Evolutionary conservation across 345 rosid genomes (phyloP).

Genomic region (Abelmoschus esculentus): DNA sequence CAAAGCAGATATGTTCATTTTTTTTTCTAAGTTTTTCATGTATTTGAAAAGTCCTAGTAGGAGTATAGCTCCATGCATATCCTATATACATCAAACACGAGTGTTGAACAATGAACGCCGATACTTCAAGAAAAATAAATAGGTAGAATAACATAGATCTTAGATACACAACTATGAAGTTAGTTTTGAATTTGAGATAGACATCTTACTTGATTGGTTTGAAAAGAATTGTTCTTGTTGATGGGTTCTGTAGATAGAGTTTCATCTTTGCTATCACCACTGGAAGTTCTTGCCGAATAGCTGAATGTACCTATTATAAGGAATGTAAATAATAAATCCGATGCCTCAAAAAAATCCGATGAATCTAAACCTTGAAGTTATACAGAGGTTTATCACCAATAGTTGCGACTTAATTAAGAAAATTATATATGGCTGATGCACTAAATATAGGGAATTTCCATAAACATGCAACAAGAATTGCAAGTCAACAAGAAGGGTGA

Average conservation of each 20-base stretch:
- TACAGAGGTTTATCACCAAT: neutral
- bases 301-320: conserved; percentile 56
- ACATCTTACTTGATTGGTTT: conserved; percentile 79
- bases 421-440: neutral
- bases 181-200: neutral
- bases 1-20: neutral
- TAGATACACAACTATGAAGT: neutral
- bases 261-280: conserved; percentile 73
- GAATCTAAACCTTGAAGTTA: conserved; percentile 1
- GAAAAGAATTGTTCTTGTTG: conserved; percentile 81
- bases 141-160: neutral
- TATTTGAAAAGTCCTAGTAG: neutral
- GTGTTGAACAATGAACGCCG: neutral
- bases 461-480: neutral
- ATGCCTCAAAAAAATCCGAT: conserved; percentile 10
- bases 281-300: conserved; percentile 69
- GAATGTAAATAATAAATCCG: conserved; percentile 9
- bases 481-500: neutral
- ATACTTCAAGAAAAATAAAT: neutral
- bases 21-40: neutral
- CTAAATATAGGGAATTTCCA: neutral
- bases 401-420: neutral
- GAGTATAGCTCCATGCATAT: neutral
- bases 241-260: conserved; percentile 80
- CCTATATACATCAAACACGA: neutral